These are phyloP conservation scores for Pseudotsuga menziesii DNA, from an alignment of 75 land plant species.

Conservation along the genomic window DNA sequence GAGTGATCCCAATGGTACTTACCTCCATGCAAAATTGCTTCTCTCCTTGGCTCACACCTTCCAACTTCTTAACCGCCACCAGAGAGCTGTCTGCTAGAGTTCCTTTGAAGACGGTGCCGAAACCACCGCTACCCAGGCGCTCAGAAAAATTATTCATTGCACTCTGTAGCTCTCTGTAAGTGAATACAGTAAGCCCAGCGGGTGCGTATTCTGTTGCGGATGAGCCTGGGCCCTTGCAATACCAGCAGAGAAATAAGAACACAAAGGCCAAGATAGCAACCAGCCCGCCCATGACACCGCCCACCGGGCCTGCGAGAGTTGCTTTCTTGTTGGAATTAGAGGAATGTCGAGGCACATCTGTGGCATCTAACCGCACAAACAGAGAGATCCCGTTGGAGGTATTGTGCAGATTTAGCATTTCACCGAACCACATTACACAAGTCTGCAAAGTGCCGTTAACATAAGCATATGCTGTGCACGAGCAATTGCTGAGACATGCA, in stretches of 20 bases:
- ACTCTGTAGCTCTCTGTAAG: slow-evolving; percentile 13
- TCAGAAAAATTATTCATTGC: slow-evolving; percentile 8
- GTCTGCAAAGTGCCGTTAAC: neutral
- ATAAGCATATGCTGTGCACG: slow-evolving; percentile 1
- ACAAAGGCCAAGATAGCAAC: too few relatives aligned
- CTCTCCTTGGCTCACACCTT: slow-evolving; percentile 18
- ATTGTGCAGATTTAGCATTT: neutral
- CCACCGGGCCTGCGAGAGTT: too few relatives aligned
- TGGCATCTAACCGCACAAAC: neutral
- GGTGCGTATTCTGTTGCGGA: too few relatives aligned
- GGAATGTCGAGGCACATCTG: neutral
- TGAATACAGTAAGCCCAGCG: slow-evolving; percentile 9
- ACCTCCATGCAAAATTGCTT: slow-evolving; percentile 31
- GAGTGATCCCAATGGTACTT: slow-evolving; percentile 23
- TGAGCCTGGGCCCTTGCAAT: too few relatives aligned
- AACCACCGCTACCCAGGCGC: neutral
- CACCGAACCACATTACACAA: neutral
- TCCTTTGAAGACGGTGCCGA: slow-evolving; percentile 17
- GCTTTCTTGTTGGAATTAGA: neutral
- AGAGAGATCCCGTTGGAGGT: neutral
- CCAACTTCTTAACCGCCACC: slow-evolving; percentile 24
- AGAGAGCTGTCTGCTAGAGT: slow-evolving; percentile 7
- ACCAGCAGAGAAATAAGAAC: too few relatives aligned
- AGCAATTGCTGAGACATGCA: slow-evolving; percentile 11
- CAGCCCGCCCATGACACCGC: too few relatives aligned